Evolutionary conservation across 1,139 yeast genomes (phyloP).

Genomic region (Meyerozyma elateridarum): DNA sequence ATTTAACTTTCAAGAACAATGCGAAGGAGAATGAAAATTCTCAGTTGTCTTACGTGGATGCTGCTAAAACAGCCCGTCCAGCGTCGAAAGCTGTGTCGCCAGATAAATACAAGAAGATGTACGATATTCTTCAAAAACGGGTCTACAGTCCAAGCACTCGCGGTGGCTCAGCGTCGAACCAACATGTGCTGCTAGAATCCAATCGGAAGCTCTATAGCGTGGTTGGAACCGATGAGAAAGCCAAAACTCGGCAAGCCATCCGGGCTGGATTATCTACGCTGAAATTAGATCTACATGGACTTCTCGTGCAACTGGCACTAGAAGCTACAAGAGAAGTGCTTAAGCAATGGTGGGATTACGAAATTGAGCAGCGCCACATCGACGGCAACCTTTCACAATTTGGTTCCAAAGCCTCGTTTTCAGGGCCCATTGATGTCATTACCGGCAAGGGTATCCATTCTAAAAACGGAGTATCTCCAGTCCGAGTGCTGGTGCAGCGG

Average conservation of each 20-base stretch:
- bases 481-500: constrained; percentile 34
- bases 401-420: constrained; percentile 27
- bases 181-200: constrained; percentile 1
- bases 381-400: constrained; percentile 31
- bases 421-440: constrained; percentile 36
- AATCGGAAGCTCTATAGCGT: constrained; percentile 2
- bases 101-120: background rate
- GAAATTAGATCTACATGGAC: constrained; percentile 50
- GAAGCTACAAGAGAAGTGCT: constrained; percentile 27
- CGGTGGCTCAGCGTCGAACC: background rate
- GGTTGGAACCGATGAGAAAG: constrained; percentile 1
- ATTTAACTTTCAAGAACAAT: constrained; percentile 10
- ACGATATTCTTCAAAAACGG: background rate
- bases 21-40: background rate
- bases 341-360: constrained; percentile 53
- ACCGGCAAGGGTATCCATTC: constrained; percentile 69
- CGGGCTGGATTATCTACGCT: constrained; percentile 17
- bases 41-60: constrained; percentile 4
- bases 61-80: constrained; percentile 1
- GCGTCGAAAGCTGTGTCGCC: constrained; percentile 1
- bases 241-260: constrained; percentile 4
- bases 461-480: constrained; percentile 42
- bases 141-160: background rate
- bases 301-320: constrained; percentile 42
- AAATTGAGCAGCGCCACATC: constrained; percentile 33